Conservation (phyloP, 192 early-diverging fungal genomes). For the Gamsiella multidivaricata region DNA sequence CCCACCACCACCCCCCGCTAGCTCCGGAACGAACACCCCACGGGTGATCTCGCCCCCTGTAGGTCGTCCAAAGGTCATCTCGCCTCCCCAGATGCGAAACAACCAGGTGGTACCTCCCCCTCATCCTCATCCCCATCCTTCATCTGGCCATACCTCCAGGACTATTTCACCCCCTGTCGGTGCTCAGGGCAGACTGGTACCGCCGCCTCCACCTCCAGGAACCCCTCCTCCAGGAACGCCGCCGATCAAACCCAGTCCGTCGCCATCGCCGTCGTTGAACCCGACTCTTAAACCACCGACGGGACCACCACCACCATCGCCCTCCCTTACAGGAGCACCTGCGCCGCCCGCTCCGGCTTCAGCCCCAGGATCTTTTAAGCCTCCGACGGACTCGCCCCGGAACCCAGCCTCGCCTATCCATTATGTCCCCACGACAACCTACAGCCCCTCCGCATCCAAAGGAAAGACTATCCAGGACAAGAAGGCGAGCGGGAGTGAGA, state of each 20-base stretch:
- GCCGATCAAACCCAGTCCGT: conserved; percentile 10
- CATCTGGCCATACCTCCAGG: conserved; percentile 19
- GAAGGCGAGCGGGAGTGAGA: neutral
- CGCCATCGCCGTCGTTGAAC: conserved; percentile 26
- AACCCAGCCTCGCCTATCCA: conserved; percentile 35
- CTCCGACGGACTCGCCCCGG: conserved; percentile 5
- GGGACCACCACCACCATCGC: conserved; percentile 37
- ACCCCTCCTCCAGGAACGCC: conserved; percentile 35
- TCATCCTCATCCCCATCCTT: neutral
- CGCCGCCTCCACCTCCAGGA: conserved; percentile 20
- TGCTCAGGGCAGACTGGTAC: conserved; percentile 4
- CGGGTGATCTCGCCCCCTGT: conserved; percentile 41
- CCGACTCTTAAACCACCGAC: conserved; percentile 30
- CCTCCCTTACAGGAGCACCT: conserved; percentile 7
- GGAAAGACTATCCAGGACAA: conserved; percentile 17
- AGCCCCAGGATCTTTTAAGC: neutral
- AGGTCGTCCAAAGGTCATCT: conserved; percentile 5
- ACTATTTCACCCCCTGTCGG: conserved; percentile 34
- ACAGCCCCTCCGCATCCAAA: conserved; percentile 31
- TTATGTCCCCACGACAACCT: conserved; percentile 43
- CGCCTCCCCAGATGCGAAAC: conserved; percentile 7
- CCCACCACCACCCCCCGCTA: conserved; percentile 35
- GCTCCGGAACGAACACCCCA: conserved; percentile 29
- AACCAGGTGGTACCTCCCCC: conserved; percentile 16
- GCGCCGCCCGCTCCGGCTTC: neutral